phyloP scores from a whole-genome alignment of 306 rosid genomes.

The Neltuma alba region DNA sequence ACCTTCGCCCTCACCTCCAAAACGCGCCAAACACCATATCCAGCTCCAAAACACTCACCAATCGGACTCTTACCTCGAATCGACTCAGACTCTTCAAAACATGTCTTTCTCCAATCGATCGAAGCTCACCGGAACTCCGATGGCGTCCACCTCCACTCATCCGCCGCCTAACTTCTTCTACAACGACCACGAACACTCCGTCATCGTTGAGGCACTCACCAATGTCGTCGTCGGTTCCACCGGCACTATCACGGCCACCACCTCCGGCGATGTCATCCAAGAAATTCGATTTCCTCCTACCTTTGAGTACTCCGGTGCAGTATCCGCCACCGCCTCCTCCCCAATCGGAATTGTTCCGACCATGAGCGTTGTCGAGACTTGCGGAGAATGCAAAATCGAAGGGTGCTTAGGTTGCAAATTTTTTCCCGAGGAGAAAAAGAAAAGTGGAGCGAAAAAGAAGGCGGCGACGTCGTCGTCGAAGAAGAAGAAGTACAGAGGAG shows the following conservation, averaged over 20 bases:
- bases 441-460: constrained; percentile 23
- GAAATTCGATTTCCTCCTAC: background rate
- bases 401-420: constrained; percentile 86
- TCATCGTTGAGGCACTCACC: constrained; percentile 76
- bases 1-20: background rate
- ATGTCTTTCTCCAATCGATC: constrained; percentile 47
- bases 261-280: background rate
- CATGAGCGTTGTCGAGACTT: constrained; percentile 52
- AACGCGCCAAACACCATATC: background rate
- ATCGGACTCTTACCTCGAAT: background rate
- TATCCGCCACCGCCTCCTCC: background rate
- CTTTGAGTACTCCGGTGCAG: background rate
- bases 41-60: background rate
- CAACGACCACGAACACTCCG: constrained; percentile 64
- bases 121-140: background rate
- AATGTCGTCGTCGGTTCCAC: constrained; percentile 72
- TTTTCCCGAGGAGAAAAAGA: constrained; percentile 49
- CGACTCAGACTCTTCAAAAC: background rate
- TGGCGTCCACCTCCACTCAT: background rate
- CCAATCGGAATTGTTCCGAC: background rate
- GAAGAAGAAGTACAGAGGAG: constrained; percentile 86
- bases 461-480: constrained; percentile 21
- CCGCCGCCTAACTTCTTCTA: constrained; percentile 37
- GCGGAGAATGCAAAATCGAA: constrained; percentile 57
- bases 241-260: background rate